phyloP scores from a whole-genome alignment of 2,329 filamentous ascomycete genomes.

The Bipolaris cookei region DNA sequence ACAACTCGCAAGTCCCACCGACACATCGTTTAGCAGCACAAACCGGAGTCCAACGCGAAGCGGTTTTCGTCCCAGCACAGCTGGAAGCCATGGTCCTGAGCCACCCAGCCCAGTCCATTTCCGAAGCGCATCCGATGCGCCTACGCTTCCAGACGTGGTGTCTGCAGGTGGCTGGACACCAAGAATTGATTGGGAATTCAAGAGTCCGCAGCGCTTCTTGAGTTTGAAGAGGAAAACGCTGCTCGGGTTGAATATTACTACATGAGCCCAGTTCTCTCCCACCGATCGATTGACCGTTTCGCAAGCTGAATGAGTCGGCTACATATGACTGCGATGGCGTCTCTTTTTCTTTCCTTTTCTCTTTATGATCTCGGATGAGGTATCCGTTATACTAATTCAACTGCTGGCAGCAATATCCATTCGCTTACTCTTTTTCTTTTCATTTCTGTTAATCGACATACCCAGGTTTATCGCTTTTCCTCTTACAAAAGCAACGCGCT shows the following conservation, averaged over 20 bases:
- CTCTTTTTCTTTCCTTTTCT: background rate
- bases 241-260: conserved; percentile 8
- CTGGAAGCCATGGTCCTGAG: background rate
- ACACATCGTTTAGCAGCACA: conserved; percentile 9
- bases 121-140: conserved; percentile 21
- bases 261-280: background rate
- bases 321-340: conserved; percentile 1
- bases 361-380: no score
- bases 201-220: conserved; percentile 24
- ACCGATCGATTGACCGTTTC: background rate
- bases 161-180: conserved; percentile 27
- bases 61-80: conserved; percentile 9
- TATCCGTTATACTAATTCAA: background rate
- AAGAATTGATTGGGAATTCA: conserved; percentile 28
- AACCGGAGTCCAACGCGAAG: conserved; percentile 8
- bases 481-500: background rate
- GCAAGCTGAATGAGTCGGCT: background rate
- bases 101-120: conserved; percentile 3
- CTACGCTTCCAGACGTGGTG: conserved; percentile 28
- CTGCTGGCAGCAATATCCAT: conserved; percentile 4
- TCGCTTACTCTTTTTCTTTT: background rate
- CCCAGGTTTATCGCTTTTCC: background rate
- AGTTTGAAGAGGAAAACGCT: conserved; percentile 29
- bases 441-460: background rate
- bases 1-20: conserved; percentile 13